Evolutionary conservation across 257 asterid species (phyloP).

Genomic region (Fraxinus americana): DNA sequence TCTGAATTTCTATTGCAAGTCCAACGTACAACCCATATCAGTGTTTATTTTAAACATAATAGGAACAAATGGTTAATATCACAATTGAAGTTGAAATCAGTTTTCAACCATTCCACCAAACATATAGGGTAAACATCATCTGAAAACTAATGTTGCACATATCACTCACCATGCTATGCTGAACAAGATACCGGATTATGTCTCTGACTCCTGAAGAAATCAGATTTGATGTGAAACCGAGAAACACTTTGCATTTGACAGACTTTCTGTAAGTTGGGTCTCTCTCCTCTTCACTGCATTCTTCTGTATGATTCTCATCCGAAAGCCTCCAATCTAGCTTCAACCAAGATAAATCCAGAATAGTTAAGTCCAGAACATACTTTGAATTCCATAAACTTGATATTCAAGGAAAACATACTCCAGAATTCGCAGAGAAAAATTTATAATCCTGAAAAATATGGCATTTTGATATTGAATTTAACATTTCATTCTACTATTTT

Average conservation of each 20-base stretch:
- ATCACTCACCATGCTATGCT: conserved; percentile 81
- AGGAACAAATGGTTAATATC: background rate
- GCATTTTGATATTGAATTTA: background rate
- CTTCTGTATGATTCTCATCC: conserved; percentile 62
- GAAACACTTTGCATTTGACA: conserved; percentile 79
- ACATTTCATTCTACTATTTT: background rate
- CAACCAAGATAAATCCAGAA: conserved; percentile 33
- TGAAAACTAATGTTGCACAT: background rate
- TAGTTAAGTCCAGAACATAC: conserved; percentile 20
- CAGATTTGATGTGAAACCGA: conserved; percentile 91
- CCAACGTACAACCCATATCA: conserved; percentile 6
- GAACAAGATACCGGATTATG: conserved; percentile 69
- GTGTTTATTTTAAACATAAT: background rate
- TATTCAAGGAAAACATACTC: background rate
- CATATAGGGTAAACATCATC: background rate
- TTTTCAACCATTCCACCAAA: conserved; percentile 12
- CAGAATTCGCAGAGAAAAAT: background rate
- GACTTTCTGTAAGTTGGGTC: conserved; percentile 60
- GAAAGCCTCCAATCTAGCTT: conserved; percentile 98
- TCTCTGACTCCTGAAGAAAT: conserved; percentile 93
- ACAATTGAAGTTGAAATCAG: background rate
- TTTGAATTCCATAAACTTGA: conserved; percentile 2
- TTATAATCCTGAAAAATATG: background rate
- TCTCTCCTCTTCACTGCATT: conserved; percentile 69
- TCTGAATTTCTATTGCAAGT: conserved; percentile 15